These are phyloP conservation scores for Pouteria campechiana DNA, from an alignment of 179 eudicot genomes.

Conservation along the genomic window DNA sequence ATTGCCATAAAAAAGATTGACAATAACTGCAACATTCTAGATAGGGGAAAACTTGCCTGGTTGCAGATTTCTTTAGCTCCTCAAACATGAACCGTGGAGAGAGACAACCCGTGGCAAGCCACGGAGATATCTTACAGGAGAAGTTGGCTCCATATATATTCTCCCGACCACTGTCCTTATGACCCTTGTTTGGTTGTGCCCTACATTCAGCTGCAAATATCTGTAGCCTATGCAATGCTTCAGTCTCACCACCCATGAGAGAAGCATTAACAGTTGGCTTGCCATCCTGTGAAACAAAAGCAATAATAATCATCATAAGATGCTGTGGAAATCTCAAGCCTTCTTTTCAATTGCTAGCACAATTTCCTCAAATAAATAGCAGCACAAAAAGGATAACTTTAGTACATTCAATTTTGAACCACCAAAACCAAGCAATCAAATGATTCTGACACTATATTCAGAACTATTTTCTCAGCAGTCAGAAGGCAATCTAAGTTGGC, in stretches of 20 bases:
- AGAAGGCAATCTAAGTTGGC: too few species aligned
- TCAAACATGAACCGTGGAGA: slow-evolving; percentile 94
- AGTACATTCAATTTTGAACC: too few species aligned
- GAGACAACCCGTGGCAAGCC: slow-evolving; percentile 93
- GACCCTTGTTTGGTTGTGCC: slow-evolving; percentile 60
- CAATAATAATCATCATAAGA: too few species aligned
- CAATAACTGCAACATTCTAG: not conserved
- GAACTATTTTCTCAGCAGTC: too few species aligned
- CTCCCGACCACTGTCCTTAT: slow-evolving; percentile 45
- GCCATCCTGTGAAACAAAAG: slow-evolving; percentile 48
- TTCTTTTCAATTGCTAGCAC: too few species aligned
- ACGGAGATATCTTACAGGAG: slow-evolving; percentile 93
- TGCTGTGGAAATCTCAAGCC: too few species aligned
- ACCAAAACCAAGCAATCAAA: too few species aligned
- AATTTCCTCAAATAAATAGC: too few species aligned
- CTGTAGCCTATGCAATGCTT: slow-evolving; percentile 77
- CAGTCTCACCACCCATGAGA: slow-evolving; percentile 89
- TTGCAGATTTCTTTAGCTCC: slow-evolving; percentile 70
- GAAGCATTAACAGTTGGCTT: slow-evolving; percentile 62
- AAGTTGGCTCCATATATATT: slow-evolving; percentile 92
- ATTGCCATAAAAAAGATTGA: not conserved
- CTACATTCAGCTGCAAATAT: slow-evolving; percentile 77
- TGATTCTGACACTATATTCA: too few species aligned
- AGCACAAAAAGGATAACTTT: too few species aligned
- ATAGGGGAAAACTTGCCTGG: slow-evolving; percentile 31